Evolutionary conservation across 176 grass and related monocot species (phyloP).

Genomic region (Oryza glaberrima): DNA sequence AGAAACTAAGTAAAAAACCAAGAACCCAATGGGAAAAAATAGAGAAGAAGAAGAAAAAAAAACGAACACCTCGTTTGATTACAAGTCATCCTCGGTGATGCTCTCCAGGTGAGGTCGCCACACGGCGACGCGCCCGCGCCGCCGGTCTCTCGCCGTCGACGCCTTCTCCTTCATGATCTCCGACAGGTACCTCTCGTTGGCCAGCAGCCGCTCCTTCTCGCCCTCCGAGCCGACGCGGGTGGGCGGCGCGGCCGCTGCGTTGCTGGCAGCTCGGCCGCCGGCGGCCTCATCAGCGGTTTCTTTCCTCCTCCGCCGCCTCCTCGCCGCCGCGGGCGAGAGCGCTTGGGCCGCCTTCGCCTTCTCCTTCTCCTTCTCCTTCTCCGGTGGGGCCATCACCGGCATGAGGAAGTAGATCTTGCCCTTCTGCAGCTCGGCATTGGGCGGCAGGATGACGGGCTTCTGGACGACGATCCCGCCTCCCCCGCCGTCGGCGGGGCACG

Average conservation of each 20-base stretch:
- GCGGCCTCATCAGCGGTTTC: neutral
- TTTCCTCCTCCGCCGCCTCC: slow-evolving; percentile 68
- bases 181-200: slow-evolving; percentile 88
- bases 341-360: neutral
- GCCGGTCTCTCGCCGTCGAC: slow-evolving; percentile 61
- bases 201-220: slow-evolving; percentile 75
- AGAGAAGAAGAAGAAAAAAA: neutral
- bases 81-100: slow-evolving; percentile 95
- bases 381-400: slow-evolving; percentile 55
- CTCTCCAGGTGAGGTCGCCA: slow-evolving; percentile 98
- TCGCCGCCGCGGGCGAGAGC: slow-evolving; percentile 33
- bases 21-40: slow-evolving; percentile 28
- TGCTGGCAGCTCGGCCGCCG: neutral
- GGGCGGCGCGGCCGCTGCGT: neutral
- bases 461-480: slow-evolving; percentile 51
- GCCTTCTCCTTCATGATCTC: slow-evolving; percentile 92
- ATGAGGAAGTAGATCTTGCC: slow-evolving; percentile 98
- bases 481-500: slow-evolving; percentile 50
- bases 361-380: neutral
- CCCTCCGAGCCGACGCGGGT: slow-evolving; percentile 20
- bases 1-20: slow-evolving; percentile 34
- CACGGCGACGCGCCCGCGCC: slow-evolving; percentile 78
- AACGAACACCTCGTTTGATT: slow-evolving; percentile 54
- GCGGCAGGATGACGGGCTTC: slow-evolving; percentile 75
- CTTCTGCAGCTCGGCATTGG: slow-evolving; percentile 83